These are phyloP conservation scores for Onygenales sp. DNA, from an alignment of 2,329 filamentous ascomycete species.

Conservation along the genomic window DNA sequence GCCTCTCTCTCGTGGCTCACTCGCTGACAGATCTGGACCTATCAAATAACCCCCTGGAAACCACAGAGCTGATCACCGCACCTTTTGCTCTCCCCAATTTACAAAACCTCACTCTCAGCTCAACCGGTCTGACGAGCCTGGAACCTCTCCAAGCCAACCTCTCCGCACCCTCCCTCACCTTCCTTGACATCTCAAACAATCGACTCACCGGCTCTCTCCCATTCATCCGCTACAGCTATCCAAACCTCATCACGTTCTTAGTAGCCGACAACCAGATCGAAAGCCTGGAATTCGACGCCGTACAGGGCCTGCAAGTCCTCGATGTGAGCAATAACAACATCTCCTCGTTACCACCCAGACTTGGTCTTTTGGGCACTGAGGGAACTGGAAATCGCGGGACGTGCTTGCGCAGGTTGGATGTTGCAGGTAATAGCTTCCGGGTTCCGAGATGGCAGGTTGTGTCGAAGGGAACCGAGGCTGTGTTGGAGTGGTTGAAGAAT, in stretches of 20 bases:
- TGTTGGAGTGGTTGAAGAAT: constrained; percentile 70
- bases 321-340: constrained; percentile 84
- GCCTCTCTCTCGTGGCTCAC: constrained; percentile 60
- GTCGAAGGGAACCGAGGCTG: constrained; percentile 77
- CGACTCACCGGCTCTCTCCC: constrained; percentile 62
- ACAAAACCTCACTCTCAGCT: constrained; percentile 64
- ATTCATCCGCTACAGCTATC: constrained; percentile 56
- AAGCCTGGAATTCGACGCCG: constrained; percentile 61
- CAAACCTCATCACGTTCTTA: constrained; percentile 59
- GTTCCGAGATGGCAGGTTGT: constrained; percentile 78
- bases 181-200: constrained; percentile 75
- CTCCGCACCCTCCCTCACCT: constrained; percentile 63
- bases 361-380: constrained; percentile 64
- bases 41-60: constrained; percentile 62
- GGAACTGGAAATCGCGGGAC: constrained; percentile 28
- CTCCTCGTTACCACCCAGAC: constrained; percentile 64
- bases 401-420: constrained; percentile 59
- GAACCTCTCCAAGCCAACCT: constrained; percentile 57
- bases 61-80: constrained; percentile 55
- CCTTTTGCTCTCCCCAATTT: constrained; percentile 62
- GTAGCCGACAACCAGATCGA: constrained; percentile 71
- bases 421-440: constrained; percentile 76
- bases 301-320: constrained; percentile 64
- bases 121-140: constrained; percentile 64
- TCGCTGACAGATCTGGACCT: constrained; percentile 64